Evolutionary conservation across 1,139 yeast species (phyloP), one percentile per base, ranked within the genome.

Genomic region (Magnusiomyces fungicola): DNA sequence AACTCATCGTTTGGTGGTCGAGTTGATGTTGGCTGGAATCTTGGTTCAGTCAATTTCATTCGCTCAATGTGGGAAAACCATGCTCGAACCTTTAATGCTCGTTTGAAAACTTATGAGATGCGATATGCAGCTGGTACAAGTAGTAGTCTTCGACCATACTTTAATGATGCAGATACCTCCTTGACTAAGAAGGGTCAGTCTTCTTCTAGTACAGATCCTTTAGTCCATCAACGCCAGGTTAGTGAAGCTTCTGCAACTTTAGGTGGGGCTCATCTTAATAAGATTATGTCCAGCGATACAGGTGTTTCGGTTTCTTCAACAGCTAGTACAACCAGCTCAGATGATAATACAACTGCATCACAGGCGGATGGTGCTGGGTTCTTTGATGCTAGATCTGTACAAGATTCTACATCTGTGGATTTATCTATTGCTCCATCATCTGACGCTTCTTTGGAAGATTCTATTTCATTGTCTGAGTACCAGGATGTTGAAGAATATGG

Each of bases 1-100:
- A 75, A 73, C 46, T 81, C 92, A 34, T 72, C 81, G 1, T 88
- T 92, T 69, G 95, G 89, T 10, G 96, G 96, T 29, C 79, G 88
- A 10, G 95, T 92, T 42, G 95, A 88, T 55, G 81, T 92, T 2
- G 78, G 89, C 42, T 92, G 97, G 97, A 92, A 92, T 62, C 69
- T 92, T 45, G 97, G 97, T 0, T 83, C 95, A 0, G 82, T 90
- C n/a, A 86, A 85, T 58, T 88, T 88, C 57, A 87, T 92, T 36
- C 74, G 95, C 42, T 96, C 88, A 58, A 88, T 92, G 96, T 86
- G 84, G 83, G 73, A 83, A 12, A 79, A 89, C 2, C 96, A 90
- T 67, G 79, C 78, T 0, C 70, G 75, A 38, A 76, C 85, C 0
- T 63, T 79, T 51, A 69, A 74, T 2, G 70, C 79, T 2, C 70